These are phyloP conservation scores for Penicillium polonicum DNA, from an alignment of 2,329 filamentous ascomycete species.

Conservation along the genomic window DNA sequence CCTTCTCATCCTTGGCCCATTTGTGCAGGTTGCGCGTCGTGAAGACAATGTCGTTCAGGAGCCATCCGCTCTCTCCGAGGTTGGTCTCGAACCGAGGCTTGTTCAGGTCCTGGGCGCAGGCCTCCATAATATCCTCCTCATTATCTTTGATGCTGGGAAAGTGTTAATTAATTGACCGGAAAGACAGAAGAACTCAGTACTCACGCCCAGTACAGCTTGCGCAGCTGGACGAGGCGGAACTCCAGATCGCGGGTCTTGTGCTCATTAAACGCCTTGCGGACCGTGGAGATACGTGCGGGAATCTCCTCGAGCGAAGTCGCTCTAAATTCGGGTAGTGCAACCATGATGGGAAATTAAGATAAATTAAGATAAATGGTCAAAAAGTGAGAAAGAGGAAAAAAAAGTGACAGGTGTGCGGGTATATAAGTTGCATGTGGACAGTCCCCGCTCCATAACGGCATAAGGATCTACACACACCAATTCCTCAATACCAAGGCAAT, in stretches of 20 bases:
- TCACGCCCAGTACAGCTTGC: constrained; percentile 89
- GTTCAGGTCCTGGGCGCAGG: constrained; percentile 72
- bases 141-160: constrained; percentile 66
- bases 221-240: constrained; percentile 80
- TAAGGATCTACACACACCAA: too few relatives aligned
- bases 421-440: not conserved
- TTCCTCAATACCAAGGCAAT: not conserved
- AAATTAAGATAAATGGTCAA: not conserved
- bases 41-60: constrained; percentile 77
- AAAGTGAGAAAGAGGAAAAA: not conserved
- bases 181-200: constrained; percentile 13
- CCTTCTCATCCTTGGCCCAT: constrained; percentile 79
- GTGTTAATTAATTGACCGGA: constrained; percentile 1
- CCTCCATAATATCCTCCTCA: constrained; percentile 68
- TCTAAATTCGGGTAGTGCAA: constrained; percentile 50
- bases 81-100: constrained; percentile 75
- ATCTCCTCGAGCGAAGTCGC: constrained; percentile 67
- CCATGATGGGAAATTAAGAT: constrained; percentile 29
- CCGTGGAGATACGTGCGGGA: constrained; percentile 56
- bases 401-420: not conserved
- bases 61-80: constrained; percentile 73
- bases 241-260: constrained; percentile 79
- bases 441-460: not conserved
- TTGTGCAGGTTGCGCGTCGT: constrained; percentile 73
- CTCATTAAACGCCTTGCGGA: constrained; percentile 69